These are phyloP conservation scores for Fragaria iinumae DNA, from an alignment of 306 rosid species.

Conservation along the genomic window DNA sequence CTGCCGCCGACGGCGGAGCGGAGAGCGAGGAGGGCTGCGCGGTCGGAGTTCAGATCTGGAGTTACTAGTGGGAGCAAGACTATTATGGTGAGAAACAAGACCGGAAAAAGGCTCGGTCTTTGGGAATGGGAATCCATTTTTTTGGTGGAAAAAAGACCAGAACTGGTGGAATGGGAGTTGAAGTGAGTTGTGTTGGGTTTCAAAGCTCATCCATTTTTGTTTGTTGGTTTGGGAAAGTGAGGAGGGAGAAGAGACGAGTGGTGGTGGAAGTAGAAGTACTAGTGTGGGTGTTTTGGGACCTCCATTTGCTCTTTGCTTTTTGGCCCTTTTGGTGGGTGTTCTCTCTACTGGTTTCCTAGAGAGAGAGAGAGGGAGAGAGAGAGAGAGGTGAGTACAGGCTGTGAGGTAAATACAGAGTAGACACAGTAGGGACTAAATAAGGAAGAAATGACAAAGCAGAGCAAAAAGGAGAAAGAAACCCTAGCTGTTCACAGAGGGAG, in stretches of 20 bases:
- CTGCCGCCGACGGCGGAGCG: conserved; percentile 50
- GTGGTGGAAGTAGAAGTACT: not conserved
- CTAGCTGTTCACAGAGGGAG: conserved; percentile 35
- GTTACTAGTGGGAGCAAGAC: conserved; percentile 21
- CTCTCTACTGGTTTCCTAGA: conserved; percentile 18
- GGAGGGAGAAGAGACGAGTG: not conserved
- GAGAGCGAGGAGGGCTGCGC: conserved; percentile 40
- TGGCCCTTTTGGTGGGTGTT: conserved; percentile 3
- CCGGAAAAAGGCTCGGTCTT: conserved; percentile 3
- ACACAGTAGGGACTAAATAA: not conserved
- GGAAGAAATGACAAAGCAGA: conserved; percentile 3
- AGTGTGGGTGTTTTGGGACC: conserved; percentile 23
- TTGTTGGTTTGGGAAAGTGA: not conserved
- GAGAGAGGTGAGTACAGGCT: conserved; percentile 34
- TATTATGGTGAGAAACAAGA: conserved; percentile 3
- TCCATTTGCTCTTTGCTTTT: conserved; percentile 24
- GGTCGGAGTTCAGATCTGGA: conserved; percentile 51
- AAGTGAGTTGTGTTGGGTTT: not conserved
- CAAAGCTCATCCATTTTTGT: conserved; percentile 18
- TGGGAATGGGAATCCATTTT: conserved; percentile 27
- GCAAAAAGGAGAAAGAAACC: conserved; percentile 25
- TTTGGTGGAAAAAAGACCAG: not conserved
- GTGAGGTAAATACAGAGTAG: conserved; percentile 17
- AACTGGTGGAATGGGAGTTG: not conserved
- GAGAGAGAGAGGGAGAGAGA: conserved; percentile 14